A percentile compares a stretch with the other conserved stretches of the same genome.
Conservation (phyloP, 768 basidiomycete genomes). For the Saitozyma sp. region DNA sequence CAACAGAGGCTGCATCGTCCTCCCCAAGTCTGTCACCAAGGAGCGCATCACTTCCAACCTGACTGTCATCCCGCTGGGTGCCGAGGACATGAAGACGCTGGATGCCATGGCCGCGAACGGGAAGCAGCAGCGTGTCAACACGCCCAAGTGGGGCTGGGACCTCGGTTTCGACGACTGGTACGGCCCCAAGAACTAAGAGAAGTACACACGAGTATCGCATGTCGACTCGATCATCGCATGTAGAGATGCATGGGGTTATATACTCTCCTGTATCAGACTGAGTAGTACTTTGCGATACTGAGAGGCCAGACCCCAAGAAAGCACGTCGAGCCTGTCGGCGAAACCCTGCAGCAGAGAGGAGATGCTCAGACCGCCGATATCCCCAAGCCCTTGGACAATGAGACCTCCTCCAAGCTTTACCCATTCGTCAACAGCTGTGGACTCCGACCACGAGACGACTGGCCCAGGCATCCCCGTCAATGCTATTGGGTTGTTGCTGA, state of each 20-base stretch:
- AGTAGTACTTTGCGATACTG: constrained; percentile 13
- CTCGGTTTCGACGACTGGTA: constrained; percentile 29
- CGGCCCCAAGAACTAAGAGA: no score
- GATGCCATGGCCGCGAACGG: constrained; percentile 72
- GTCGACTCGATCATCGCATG: no score
- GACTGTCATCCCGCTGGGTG: constrained; percentile 61
- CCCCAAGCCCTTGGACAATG: constrained; percentile 12
- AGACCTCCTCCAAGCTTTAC: constrained; percentile 8
- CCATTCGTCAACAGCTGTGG: constrained; percentile 6
- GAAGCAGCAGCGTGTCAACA: constrained; percentile 56
- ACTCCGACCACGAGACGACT: constrained; percentile 8
- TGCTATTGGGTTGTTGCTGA: constrained; percentile 3
- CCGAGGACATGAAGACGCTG: constrained; percentile 66
- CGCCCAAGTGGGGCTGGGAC: constrained; percentile 43
- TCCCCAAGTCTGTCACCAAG: constrained; percentile 76
- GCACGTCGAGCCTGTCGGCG: constrained; percentile 5
- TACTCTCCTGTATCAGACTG: constrained; percentile 1
- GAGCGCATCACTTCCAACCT: constrained; percentile 60
- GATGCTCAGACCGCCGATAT: constrained; percentile 1
- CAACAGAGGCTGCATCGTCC: constrained; percentile 58
- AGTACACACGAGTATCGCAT: no score
- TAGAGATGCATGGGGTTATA: background rate
- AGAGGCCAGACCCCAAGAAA: constrained; percentile 17
- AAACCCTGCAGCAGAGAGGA: constrained; percentile 2
- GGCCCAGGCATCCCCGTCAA: background rate